Evolutionary conservation across 495 filamentous ascomycete species (phyloP).

Genomic region (Entonaema liquescens): DNA sequence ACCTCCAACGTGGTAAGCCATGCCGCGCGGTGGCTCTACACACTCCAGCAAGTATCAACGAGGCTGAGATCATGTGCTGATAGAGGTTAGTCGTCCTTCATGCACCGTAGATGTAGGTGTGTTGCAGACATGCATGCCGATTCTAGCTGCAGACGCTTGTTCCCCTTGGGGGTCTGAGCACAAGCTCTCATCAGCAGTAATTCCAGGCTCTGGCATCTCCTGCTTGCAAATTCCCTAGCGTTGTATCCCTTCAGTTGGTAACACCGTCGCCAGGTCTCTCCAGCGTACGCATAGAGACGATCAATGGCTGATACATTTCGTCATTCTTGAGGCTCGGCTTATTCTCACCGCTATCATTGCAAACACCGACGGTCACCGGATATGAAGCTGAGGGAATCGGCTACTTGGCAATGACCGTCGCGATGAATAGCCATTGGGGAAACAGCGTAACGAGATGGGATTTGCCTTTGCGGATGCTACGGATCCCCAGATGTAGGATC

Average conservation of each 20-base stretch:
- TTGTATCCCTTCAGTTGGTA: constrained; percentile 32
- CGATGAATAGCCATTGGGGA: neutral
- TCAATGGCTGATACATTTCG: constrained; percentile 22
- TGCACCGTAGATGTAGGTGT: constrained; percentile 33
- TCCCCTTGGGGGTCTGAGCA: constrained; percentile 20
- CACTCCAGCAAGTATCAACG: neutral
- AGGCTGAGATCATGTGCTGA: constrained; percentile 15
- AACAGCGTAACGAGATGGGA: constrained; percentile 3
- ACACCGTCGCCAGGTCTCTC: constrained; percentile 21
- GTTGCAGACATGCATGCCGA: constrained; percentile 41
- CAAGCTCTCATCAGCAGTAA: constrained; percentile 9
- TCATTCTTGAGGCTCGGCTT: constrained; percentile 21
- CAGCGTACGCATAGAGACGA: neutral
- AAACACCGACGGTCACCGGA: constrained; percentile 32
- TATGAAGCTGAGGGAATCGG: neutral
- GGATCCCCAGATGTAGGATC: constrained; percentile 18
- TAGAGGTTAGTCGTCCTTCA: constrained; percentile 11
- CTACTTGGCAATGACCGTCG: constrained; percentile 1
- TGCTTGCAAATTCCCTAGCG: constrained; percentile 33
- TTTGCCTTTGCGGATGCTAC: constrained; percentile 30
- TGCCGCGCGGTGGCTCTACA: constrained; percentile 10
- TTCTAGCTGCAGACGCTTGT: constrained; percentile 37
- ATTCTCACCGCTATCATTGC: constrained; percentile 32
- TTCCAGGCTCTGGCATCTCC: constrained; percentile 28
- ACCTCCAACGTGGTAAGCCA: constrained; percentile 20